These are phyloP conservation scores for Luffa acutangula DNA, from an alignment of 306 rosid genomes.

Conservation along the genomic window DNA sequence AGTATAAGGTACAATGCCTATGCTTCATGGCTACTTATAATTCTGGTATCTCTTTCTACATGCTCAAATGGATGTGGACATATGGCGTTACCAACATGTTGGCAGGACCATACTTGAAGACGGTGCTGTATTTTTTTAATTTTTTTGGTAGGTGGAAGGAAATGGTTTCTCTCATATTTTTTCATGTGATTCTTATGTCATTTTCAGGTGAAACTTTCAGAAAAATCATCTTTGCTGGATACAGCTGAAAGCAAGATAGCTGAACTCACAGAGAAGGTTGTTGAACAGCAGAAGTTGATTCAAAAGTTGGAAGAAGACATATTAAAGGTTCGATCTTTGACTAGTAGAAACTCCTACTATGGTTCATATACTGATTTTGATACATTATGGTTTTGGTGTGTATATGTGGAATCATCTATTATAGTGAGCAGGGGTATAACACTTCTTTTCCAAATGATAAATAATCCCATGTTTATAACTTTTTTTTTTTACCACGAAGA, in stretches of 20 bases:
- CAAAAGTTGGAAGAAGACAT: constrained; percentile 98
- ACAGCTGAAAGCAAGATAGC: constrained; percentile 59
- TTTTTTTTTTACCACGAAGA: neutral
- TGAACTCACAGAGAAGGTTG: constrained; percentile 54
- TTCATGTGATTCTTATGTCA: constrained; percentile 13
- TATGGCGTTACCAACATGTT: neutral
- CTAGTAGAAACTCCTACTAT: constrained; percentile 1
- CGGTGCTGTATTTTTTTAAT: neutral
- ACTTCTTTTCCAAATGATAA: neutral
- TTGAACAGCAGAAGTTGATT: constrained; percentile 72
- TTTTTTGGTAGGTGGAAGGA: neutral
- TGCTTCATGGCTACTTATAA: neutral
- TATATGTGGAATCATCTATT: neutral
- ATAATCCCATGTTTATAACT: neutral
- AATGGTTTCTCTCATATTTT: neutral
- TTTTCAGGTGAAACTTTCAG: constrained; percentile 67
- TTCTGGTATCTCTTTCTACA: neutral
- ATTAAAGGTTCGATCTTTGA: constrained; percentile 49
- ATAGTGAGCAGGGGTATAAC: neutral
- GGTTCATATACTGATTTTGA: neutral
- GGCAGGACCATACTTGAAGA: neutral
- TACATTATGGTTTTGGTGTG: neutral
- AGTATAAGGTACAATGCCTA: constrained; percentile 51
- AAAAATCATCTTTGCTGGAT: constrained; percentile 58
- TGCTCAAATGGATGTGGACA: neutral